These are phyloP conservation scores for Phytopythium cucurbitacearum DNA, from an alignment of 352 stramenopile species.

Conservation along the genomic window DNA sequence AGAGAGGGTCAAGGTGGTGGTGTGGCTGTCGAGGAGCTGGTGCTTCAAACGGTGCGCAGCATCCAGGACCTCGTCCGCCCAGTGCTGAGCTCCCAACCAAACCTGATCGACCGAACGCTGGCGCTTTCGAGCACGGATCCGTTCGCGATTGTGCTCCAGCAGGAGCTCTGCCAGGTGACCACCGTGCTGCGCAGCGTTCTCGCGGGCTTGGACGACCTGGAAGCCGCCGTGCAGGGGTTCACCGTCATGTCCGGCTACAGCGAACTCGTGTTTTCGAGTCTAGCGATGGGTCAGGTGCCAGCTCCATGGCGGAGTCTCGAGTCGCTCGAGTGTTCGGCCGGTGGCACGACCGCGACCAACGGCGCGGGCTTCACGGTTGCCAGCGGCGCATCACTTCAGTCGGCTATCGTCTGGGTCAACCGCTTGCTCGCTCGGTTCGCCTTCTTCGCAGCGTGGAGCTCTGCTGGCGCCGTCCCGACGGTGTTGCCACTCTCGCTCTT, in stretches of 20 bases:
- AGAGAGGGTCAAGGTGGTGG: too few species aligned
- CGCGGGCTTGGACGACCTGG: conserved; percentile 32
- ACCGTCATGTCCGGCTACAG: conserved; percentile 47
- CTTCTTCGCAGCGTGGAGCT: conserved; percentile 57
- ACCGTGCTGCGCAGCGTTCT: conserved; percentile 35
- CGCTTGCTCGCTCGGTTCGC: conserved; percentile 49
- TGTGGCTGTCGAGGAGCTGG: conserved; percentile 4
- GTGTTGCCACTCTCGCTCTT: conserved; percentile 63
- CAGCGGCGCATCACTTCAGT: conserved; percentile 11
- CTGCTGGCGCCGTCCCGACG: neutral
- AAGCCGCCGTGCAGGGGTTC: conserved; percentile 55
- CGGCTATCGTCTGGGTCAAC: conserved; percentile 48
- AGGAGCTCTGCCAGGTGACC: conserved; percentile 58
- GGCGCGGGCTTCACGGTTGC: conserved; percentile 12
- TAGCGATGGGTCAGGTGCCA: conserved; percentile 50
- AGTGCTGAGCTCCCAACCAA: too few species aligned
- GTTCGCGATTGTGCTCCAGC: conserved; percentile 56
- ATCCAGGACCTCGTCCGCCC: neutral
- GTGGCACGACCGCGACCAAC: conserved; percentile 9
- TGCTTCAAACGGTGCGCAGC: conserved; percentile 17
- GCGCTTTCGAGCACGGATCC: conserved; percentile 26
- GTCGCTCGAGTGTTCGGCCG: neutral
- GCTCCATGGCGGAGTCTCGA: conserved; percentile 39
- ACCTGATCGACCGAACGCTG: too few species aligned
- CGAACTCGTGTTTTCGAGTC: conserved; percentile 50